Percentiles rank a stretch among this genome's conserved stretches.
Evolutionary conservation across 2,329 filamentous ascomycete species (phyloP).

Genomic region (Epichloe sibirici): DNA sequence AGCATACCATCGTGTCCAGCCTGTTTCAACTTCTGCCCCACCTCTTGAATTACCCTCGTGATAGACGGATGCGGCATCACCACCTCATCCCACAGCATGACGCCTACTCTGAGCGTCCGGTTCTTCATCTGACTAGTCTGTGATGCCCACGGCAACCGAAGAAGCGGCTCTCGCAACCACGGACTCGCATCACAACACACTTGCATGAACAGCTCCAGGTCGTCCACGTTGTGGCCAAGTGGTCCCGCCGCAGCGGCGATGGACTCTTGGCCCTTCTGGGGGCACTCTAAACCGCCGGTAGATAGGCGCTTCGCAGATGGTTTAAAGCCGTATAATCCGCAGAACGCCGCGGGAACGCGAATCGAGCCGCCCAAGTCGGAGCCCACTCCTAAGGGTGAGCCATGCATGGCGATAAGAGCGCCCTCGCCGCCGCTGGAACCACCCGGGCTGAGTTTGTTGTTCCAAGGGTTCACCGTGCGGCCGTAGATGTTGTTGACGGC

Average conservation of each 20-base stretch:
- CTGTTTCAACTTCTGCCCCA: slow-evolving; percentile 34
- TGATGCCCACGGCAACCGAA: slow-evolving; percentile 14
- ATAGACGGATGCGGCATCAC: slow-evolving; percentile 50
- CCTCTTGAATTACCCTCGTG: slow-evolving; percentile 40
- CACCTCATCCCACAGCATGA: slow-evolving; percentile 39
- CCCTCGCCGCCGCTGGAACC: slow-evolving; percentile 50
- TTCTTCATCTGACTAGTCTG: background rate
- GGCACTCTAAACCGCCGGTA: slow-evolving; percentile 12
- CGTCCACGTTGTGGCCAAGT: slow-evolving; percentile 22
- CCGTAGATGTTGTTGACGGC: slow-evolving; percentile 52
- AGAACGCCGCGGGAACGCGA: slow-evolving; percentile 23
- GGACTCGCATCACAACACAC: slow-evolving; percentile 18
- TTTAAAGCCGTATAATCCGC: slow-evolving; percentile 24
- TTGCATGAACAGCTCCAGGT: slow-evolving; percentile 24
- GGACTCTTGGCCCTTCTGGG: slow-evolving; percentile 24
- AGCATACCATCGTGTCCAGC: slow-evolving; percentile 35
- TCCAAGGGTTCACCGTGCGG: slow-evolving; percentile 50
- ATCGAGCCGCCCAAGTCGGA: slow-evolving; percentile 31
- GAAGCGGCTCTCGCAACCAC: slow-evolving; percentile 21
- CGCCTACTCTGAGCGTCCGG: slow-evolving; percentile 18
- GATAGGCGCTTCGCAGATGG: slow-evolving; percentile 21
- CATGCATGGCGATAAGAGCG: slow-evolving; percentile 27
- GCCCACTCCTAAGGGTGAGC: slow-evolving; percentile 28
- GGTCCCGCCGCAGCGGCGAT: slow-evolving; percentile 21
- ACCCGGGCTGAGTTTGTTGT: slow-evolving; percentile 44